Percentiles rank a stretch among this genome's conserved stretches.
Evolutionary conservation across 2,329 filamentous ascomycete species (phyloP).

Genomic region (Aureobasidium subglaciale): DNA sequence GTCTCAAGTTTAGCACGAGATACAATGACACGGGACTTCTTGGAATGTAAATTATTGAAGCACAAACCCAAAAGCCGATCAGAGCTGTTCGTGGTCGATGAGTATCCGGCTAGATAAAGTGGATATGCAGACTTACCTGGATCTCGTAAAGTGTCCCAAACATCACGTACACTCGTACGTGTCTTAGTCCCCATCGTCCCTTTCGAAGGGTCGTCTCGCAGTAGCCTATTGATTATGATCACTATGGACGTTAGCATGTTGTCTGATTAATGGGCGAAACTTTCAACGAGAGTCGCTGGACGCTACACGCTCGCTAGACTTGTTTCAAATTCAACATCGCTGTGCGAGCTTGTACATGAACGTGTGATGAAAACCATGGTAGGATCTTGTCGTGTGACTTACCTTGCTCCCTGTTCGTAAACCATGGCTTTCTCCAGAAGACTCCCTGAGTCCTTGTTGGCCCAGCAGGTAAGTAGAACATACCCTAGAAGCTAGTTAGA

Average conservation of each 20-base stretch:
- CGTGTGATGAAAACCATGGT: no score
- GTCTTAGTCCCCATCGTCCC: neutral
- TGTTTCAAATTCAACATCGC: no score
- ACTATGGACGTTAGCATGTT: neutral
- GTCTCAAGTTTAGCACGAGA: slow-evolving; percentile 52
- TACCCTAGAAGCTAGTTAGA: slow-evolving; percentile 18
- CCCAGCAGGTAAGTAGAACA: slow-evolving; percentile 25
- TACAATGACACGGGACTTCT: slow-evolving; percentile 45
- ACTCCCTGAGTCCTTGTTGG: slow-evolving; percentile 25
- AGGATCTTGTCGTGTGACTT: neutral
- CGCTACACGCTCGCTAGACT: no score
- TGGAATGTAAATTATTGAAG: slow-evolving; percentile 39
- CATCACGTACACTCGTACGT: neutral
- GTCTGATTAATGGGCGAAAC: no score
- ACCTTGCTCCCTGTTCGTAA: slow-evolving; percentile 23
- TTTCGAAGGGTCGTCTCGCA: slow-evolving; percentile 16
- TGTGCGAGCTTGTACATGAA: no score
- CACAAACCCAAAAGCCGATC: neutral
- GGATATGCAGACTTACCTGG: neutral
- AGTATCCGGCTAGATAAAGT: neutral
- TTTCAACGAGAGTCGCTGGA: no score
- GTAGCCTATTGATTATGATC: slow-evolving; percentile 25
- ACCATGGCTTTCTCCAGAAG: slow-evolving; percentile 23
- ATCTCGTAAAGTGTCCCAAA: slow-evolving; percentile 7
- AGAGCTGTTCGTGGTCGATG: neutral